Evolutionary conservation across 805 yeast genomes (phyloP).

Genomic region (Wickerhamomyces ciferrii): DNA sequence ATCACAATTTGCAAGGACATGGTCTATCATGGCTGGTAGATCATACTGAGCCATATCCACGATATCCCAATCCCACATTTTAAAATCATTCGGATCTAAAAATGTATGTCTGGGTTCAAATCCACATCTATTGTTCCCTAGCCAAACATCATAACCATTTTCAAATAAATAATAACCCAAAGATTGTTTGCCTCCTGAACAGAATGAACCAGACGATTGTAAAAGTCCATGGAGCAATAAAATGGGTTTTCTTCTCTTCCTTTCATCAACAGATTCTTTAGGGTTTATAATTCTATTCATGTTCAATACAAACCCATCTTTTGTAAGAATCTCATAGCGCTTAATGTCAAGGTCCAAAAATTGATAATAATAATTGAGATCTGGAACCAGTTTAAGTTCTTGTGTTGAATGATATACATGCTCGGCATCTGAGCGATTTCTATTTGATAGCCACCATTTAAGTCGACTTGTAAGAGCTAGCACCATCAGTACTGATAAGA

Average conservation of each 20-base stretch:
- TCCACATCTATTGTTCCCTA: slow-evolving; percentile 89
- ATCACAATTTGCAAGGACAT: slow-evolving; percentile 39
- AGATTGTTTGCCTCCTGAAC: slow-evolving; percentile 78
- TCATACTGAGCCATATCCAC: slow-evolving; percentile 78
- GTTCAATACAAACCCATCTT: slow-evolving; percentile 73
- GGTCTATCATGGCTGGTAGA: slow-evolving; percentile 65
- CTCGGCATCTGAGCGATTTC: too few species aligned
- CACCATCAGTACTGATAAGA: background rate
- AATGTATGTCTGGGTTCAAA: slow-evolving; percentile 63
- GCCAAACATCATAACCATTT: slow-evolving; percentile 80
- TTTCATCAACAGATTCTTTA: slow-evolving; percentile 12
- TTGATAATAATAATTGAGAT: slow-evolving; percentile 63
- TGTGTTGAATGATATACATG: background rate
- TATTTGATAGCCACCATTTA: background rate
- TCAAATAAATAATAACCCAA: slow-evolving; percentile 53
- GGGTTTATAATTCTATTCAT: slow-evolving; percentile 61
- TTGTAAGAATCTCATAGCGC: slow-evolving; percentile 58
- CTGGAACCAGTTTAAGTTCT: slow-evolving; percentile 38
- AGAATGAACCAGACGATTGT: slow-evolving; percentile 81
- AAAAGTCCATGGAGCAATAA: slow-evolving; percentile 81
- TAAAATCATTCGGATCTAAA: slow-evolving; percentile 34
- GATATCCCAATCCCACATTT: slow-evolving; percentile 94
- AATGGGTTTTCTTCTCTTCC: slow-evolving; percentile 49
- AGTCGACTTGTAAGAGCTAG: background rate
- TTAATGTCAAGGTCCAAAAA: slow-evolving; percentile 55